phyloP scores from a whole-genome alignment of 345 rosid species.

The Clarkia xantiana region DNA sequence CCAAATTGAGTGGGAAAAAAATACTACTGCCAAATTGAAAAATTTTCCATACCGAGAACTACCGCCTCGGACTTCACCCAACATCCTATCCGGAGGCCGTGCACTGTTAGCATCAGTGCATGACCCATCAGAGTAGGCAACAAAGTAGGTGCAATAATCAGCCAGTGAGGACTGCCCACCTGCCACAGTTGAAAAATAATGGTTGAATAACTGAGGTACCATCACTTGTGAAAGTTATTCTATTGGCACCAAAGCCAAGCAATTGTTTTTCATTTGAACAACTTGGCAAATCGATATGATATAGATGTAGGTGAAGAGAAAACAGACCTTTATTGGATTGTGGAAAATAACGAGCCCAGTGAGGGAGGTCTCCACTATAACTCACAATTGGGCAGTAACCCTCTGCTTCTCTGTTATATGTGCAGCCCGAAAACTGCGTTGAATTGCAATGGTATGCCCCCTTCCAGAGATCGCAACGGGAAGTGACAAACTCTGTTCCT shows the following conservation, averaged over 20 bases:
- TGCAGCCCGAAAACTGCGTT: constrained; percentile 86
- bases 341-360: constrained; percentile 95
- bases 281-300: background rate
- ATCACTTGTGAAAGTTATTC: no score
- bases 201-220: background rate
- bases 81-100: constrained; percentile 90
- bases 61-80: constrained; percentile 95
- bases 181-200: constrained; percentile 20
- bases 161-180: constrained; percentile 98
- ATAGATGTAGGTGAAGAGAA: background rate
- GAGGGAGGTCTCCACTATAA: constrained; percentile 86
- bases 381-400: constrained; percentile 96
- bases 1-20: background rate
- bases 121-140: constrained; percentile 98
- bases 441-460: constrained; percentile 94
- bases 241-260: no score
- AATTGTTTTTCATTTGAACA: no score
- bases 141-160: constrained; percentile 94
- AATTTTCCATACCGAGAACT: constrained; percentile 56
- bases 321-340: constrained; percentile 83
- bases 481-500: constrained; percentile 87
- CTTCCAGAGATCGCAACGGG: constrained; percentile 91
- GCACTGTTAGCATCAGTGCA: constrained; percentile 96
- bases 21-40: background rate
- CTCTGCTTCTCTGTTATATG: constrained; percentile 97